phyloP scores from a whole-genome alignment of 805 yeast genomes.

The Ogataea wickerhamii region DNA sequence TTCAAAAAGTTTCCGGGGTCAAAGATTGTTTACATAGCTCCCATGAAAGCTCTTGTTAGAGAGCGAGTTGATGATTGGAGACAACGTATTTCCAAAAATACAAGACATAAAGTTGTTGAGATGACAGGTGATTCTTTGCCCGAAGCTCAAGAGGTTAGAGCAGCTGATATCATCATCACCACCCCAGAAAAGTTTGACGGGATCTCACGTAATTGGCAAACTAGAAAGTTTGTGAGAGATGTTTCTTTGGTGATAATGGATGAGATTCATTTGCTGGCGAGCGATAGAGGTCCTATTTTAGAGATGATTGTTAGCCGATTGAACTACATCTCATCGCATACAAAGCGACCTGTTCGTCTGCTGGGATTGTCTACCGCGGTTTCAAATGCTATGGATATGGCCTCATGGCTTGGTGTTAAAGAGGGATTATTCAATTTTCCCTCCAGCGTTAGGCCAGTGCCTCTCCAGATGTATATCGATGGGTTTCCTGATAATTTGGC shows the following conservation, averaged over 20 bases:
- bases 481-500: slow-evolving; percentile 82
- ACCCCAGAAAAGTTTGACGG: slow-evolving; percentile 89
- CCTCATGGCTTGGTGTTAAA: slow-evolving; percentile 74
- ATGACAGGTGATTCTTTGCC: slow-evolving; percentile 83
- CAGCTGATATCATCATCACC: slow-evolving; percentile 73
- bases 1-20: slow-evolving; percentile 75
- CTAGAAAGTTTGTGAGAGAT: slow-evolving; percentile 69
- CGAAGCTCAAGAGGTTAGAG: slow-evolving; percentile 58
- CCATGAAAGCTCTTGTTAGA: slow-evolving; percentile 83
- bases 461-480: slow-evolving; percentile 81
- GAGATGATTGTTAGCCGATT: slow-evolving; percentile 88
- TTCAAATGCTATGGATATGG: slow-evolving; percentile 82
- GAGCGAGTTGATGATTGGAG: slow-evolving; percentile 85
- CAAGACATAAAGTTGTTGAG: slow-evolving; percentile 59
- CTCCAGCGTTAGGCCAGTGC: slow-evolving; percentile 79
- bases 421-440: slow-evolving; percentile 79
- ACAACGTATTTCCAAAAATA: slow-evolving; percentile 43
- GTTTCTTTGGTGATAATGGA: slow-evolving; percentile 79
- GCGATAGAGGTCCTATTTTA: slow-evolving; percentile 82
- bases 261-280: slow-evolving; percentile 78
- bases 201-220: slow-evolving; percentile 82
- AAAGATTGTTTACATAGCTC: slow-evolving; percentile 81
- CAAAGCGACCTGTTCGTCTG: slow-evolving; percentile 58
- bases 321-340: slow-evolving; percentile 64
- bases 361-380: slow-evolving; percentile 85